Evolutionary conservation across 495 filamentous ascomycete species (phyloP).

Genomic region (Aspergillus nidulans): DNA sequence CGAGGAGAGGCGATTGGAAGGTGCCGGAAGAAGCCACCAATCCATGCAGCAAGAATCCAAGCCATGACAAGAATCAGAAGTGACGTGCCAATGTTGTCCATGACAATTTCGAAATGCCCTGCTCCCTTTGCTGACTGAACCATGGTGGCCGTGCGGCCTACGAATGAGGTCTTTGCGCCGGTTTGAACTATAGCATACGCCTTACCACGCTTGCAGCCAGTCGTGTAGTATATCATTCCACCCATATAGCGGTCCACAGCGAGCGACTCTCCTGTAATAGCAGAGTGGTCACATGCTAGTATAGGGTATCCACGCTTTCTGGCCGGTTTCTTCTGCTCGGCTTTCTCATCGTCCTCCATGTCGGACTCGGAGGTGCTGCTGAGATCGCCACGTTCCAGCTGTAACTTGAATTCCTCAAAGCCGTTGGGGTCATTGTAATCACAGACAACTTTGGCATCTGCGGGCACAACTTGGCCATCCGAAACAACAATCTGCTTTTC

Average conservation of each 20-base stretch:
- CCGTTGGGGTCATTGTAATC: conserved; percentile 61
- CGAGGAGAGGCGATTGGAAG: conserved; percentile 60
- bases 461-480: conserved; percentile 69
- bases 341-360: conserved; percentile 30
- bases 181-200: conserved; percentile 60
- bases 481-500: conserved; percentile 50
- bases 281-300: conserved; percentile 65
- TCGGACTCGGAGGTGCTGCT: conserved; percentile 51
- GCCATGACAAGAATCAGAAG: conserved; percentile 64
- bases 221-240: conserved; percentile 65
- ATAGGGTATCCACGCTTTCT: conserved; percentile 50
- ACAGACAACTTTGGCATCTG: conserved; percentile 68
- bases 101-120: conserved; percentile 73
- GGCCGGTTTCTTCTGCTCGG: conserved; percentile 10
- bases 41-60: conserved; percentile 65
- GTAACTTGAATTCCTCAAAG: conserved; percentile 58
- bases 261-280: conserved; percentile 69
- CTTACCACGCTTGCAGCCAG: conserved; percentile 70
- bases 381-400: conserved; percentile 51
- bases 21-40: conserved; percentile 68
- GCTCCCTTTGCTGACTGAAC: conserved; percentile 63
- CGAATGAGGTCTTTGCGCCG: conserved; percentile 62
- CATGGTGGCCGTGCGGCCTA: conserved; percentile 64
- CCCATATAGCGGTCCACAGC: conserved; percentile 72
- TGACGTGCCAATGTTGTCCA: conserved; percentile 70